Percentiles rank a stretch among this genome's conserved stretches.
phyloP scores from a whole-genome alignment of 2,329 filamentous ascomycete species.

The Venturia nashicola region DNA sequence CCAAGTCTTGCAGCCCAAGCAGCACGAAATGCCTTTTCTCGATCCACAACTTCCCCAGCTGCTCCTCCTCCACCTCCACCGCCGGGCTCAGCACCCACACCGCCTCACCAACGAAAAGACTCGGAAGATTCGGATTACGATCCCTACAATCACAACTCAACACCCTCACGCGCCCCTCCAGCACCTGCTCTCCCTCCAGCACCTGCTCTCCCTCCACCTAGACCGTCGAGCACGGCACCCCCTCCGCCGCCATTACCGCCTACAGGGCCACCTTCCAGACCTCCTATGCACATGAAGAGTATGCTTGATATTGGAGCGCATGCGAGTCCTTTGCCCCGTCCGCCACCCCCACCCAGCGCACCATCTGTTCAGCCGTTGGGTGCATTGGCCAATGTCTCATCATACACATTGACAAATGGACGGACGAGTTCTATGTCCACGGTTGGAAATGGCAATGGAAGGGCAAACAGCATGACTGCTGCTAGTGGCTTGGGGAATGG shows the following conservation, averaged over 20 bases:
- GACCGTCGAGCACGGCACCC: slow-evolving; percentile 11
- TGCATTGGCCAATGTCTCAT: slow-evolving; percentile 46
- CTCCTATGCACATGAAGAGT: slow-evolving; percentile 14
- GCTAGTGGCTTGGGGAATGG: slow-evolving; percentile 11
- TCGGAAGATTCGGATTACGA: slow-evolving; percentile 9
- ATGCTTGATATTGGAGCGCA: not conserved
- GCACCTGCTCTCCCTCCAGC: slow-evolving; percentile 13
- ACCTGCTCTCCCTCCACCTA: slow-evolving; percentile 13
- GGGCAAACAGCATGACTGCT: slow-evolving; percentile 13
- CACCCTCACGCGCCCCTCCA: slow-evolving; percentile 29
- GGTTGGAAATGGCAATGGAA: slow-evolving; percentile 11
- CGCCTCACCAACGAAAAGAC: slow-evolving; percentile 12
- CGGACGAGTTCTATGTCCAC: slow-evolving; percentile 11
- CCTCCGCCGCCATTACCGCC: slow-evolving; percentile 19
- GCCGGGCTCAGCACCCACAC: slow-evolving; percentile 21
- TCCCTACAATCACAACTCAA: slow-evolving; percentile 14
- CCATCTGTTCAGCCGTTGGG: slow-evolving; percentile 25
- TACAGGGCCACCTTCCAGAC: slow-evolving; percentile 31
- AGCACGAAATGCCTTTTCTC: slow-evolving; percentile 44
- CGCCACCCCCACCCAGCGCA: slow-evolving; percentile 21
- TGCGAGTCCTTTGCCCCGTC: slow-evolving; percentile 29
- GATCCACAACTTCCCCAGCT: slow-evolving; percentile 21
- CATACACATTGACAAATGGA: slow-evolving; percentile 48
- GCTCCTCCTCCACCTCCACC: slow-evolving; percentile 28
- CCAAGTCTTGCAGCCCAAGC: slow-evolving; percentile 42